These are phyloP conservation scores for Wickerhamiella australiensis DNA, from an alignment of 805 yeast species.

Conservation along the genomic window DNA sequence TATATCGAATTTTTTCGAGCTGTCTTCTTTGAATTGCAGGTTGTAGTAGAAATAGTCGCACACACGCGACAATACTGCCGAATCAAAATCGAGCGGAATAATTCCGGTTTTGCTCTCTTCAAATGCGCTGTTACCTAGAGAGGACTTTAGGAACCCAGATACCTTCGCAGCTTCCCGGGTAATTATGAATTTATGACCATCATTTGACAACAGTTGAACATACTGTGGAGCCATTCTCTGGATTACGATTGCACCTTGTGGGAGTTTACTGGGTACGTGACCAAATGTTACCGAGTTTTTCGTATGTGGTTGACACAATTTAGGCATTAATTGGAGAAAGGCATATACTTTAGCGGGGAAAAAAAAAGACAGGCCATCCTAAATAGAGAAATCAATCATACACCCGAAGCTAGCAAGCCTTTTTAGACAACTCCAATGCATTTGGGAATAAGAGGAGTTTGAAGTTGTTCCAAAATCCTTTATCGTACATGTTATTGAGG, in stretches of 20 bases:
- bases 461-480: constrained; percentile 26
- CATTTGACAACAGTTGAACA: constrained; percentile 63
- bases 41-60: constrained; percentile 77
- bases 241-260: neutral
- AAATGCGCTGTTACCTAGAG: constrained; percentile 38
- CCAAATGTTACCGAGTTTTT: too few species aligned
- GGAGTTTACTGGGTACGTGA: neutral
- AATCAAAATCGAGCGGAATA: constrained; percentile 50
- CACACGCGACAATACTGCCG: constrained; percentile 59
- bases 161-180: constrained; percentile 65
- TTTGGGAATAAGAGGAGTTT: neutral
- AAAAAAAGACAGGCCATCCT: too few species aligned
- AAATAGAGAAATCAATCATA: neutral
- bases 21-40: constrained; percentile 41
- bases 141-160: constrained; percentile 48
- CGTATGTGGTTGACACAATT: too few species aligned
- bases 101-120: constrained; percentile 47
- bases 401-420: neutral
- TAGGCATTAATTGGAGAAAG: too few species aligned
- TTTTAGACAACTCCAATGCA: neutral
- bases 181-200: constrained; percentile 50
- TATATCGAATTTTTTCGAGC: constrained; percentile 49
- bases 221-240: constrained; percentile 26
- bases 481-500: constrained; percentile 32
- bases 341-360: too few species aligned